A percentile compares a stretch with the other conserved stretches of the same genome.
Evolutionary conservation across 1,284 basidiomycete genomes (phyloP).

Genomic region (Leccinum subfulvum): DNA sequence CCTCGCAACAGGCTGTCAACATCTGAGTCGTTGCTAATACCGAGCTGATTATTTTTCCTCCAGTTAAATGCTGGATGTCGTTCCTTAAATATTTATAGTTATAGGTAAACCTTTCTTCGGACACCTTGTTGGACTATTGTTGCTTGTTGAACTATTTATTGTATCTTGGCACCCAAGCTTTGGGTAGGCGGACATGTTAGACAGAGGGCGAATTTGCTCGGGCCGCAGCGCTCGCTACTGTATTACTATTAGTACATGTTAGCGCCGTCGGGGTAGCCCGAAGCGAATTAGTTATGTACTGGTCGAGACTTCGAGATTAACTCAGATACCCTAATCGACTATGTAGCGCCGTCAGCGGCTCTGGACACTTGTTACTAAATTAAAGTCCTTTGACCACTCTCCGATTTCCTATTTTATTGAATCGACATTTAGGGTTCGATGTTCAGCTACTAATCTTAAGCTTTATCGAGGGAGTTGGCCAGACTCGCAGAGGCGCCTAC

Average conservation of each 20-base stretch:
- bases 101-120: neutral
- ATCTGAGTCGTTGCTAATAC: neutral
- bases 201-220: neutral
- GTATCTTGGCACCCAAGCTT: neutral
- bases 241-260: neutral
- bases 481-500: too few relatives aligned
- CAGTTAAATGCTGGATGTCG: neutral
- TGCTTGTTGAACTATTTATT: neutral
- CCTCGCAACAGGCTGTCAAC: neutral
- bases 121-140: neutral
- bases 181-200: neutral
- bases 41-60: neutral
- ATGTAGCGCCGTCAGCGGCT: neutral
- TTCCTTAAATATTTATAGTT: neutral
- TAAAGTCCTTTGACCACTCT: neutral
- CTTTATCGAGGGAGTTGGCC: neutral
- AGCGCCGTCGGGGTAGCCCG: neutral
- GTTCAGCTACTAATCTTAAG: too few relatives aligned
- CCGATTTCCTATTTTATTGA: too few relatives aligned
- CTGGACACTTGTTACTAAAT: neutral
- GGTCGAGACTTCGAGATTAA: neutral
- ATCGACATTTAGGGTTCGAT: too few relatives aligned
- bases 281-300: neutral
- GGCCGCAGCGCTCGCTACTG: neutral
- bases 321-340: neutral